phyloP scores from a whole-genome alignment of 139 green algal species.

The Chlorella sp. region DNA sequence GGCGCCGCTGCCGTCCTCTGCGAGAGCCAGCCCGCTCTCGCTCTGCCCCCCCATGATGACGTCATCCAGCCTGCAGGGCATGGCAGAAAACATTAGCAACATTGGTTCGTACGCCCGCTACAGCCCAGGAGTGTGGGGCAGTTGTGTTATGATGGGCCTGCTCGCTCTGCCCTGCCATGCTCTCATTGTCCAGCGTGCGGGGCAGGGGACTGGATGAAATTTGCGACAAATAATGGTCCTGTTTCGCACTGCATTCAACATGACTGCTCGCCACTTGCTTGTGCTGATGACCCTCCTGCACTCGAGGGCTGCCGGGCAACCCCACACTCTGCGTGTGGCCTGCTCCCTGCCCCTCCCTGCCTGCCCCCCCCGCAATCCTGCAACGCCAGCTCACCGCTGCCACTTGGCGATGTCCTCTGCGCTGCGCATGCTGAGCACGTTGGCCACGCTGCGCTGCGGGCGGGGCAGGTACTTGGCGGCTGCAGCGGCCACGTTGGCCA shows the following conservation, averaged over 20 bases:
- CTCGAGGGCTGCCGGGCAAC: too few species aligned
- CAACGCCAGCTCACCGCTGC: slow-evolving; percentile 22
- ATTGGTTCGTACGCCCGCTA: too few species aligned
- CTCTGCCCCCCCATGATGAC: slow-evolving; percentile 68
- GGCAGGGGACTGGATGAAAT: too few species aligned
- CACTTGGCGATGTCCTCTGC: slow-evolving; percentile 63
- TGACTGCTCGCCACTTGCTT: background rate
- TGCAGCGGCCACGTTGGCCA: slow-evolving; percentile 52
- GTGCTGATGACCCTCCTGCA: too few species aligned
- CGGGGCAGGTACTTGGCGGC: slow-evolving; percentile 37
- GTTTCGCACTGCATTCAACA: background rate
- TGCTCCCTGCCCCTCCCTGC: too few species aligned
- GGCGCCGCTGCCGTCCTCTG: slow-evolving; percentile 60
- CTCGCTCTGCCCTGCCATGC: too few species aligned
- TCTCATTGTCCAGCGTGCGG: too few species aligned
- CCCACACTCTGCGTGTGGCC: too few species aligned
- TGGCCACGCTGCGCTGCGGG: background rate
- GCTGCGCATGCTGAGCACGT: slow-evolving; percentile 69
- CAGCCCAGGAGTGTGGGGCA: too few species aligned
- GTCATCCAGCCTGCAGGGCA: slow-evolving; percentile 42
- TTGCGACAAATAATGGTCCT: too few species aligned
- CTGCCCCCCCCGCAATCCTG: background rate
- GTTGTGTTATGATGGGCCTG: too few species aligned
- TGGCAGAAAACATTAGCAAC: background rate
- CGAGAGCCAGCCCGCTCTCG: slow-evolving; percentile 52